Percentiles rank a stretch among this genome's conserved stretches.
These are phyloP conservation scores for Novymonas esmeraldas DNA, from an alignment of 208 protist species.

Conservation along the genomic window DNA sequence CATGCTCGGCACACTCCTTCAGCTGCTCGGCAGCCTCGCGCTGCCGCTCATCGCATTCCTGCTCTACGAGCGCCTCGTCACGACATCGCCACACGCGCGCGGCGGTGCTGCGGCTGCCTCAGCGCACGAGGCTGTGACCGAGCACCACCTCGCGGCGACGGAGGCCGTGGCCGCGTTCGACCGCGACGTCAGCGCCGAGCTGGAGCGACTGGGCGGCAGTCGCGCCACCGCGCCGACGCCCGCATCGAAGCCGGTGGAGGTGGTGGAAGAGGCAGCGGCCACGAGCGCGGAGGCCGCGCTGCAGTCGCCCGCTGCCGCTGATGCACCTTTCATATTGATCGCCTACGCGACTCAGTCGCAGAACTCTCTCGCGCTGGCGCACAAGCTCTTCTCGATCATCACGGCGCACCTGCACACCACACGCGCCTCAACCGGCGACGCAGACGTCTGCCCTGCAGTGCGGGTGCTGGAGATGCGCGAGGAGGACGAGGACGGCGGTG, in stretches of 20 bases:
- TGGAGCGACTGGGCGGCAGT: constrained; percentile 5
- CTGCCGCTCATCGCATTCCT: constrained; percentile 16
- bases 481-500: constrained; percentile 5
- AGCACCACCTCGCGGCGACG: neutral
- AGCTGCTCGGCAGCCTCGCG: constrained; percentile 22
- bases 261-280: neutral
- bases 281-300: neutral
- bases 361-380: constrained; percentile 56
- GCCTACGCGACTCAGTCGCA: constrained; percentile 72
- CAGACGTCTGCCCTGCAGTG: constrained; percentile 8
- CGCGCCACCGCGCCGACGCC: neutral
- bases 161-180: neutral
- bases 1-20: constrained; percentile 21
- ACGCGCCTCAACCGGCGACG: neutral
- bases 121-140: neutral
- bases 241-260: neutral
- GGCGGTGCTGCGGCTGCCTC: neutral
- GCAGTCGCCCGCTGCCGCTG: constrained; percentile 1
- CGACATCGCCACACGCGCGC: neutral
- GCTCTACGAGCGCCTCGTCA: constrained; percentile 22
- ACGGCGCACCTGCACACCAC: constrained; percentile 25
- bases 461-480: constrained; percentile 38
- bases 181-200: constrained; percentile 10
- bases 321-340: constrained; percentile 68
- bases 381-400: constrained; percentile 62